Base-by-base conservation (phyloP, 176 grass and related monocot genomes). In the Aechmea fasciata region DNA sequence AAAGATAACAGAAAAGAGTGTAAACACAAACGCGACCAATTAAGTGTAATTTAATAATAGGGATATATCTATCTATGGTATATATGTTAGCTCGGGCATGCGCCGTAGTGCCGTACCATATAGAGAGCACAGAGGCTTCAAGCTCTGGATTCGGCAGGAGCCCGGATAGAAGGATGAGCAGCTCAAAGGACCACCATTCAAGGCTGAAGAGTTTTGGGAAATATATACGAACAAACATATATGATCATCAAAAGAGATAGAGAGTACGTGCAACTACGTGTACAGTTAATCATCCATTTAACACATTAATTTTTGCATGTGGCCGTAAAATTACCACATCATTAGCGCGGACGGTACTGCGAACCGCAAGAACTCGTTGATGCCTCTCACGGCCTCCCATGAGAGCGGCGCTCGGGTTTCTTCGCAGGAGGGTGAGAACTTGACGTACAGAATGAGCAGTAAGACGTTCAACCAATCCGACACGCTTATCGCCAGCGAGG, bases 151-250 rank as follows among this genome's bases (percentile, higher is more conserved):
- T 87, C 24, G 85, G 85, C 23, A 91, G 59, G 69, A 96, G 76
- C 65, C 88, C 92, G 9, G 92, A 89, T 29, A 96, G 76, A 69
- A 96, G 89, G 83, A 96, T 84, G 55, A 96, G 73, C 57, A 91
- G 47, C 78, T 96, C 92, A 47, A 89, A 96, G 65, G 83, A 96
- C 88, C 92, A 96, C 92, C 92, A 96, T 62, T 96, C 92, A 57
- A 96, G 87, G 72, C 85, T 96, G 74, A 15, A 20, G 23, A 11
- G 17, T 63, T n/a, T n/a, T 78, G 76, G 77, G n/a, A 11, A 17
- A 33, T 70, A n/a, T n/a, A n/a, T n/a, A 50, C 14, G 48, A 49
- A 57, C 14, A 64, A 76, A 25, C 22, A 11, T n/a, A n/a, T n/a
- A n/a, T 55, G 2, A 64, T 23, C 22, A n/a, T 63, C 48, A n/a